Evolutionary conservation across 345 rosid species (phyloP).

Genomic region (Eucalyptus polyanthemos): DNA sequence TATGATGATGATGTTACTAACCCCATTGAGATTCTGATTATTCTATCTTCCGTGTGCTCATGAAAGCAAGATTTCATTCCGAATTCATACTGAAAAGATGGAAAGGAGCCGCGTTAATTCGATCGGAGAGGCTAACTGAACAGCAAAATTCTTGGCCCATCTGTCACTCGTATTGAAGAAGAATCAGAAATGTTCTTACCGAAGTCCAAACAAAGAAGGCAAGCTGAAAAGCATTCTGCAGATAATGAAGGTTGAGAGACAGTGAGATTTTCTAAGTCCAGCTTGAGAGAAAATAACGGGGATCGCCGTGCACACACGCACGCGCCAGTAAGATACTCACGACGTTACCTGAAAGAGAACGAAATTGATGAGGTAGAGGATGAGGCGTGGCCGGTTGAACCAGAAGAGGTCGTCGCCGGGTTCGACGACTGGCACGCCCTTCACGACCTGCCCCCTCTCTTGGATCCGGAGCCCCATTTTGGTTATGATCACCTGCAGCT

Average conservation of each 20-base stretch:
- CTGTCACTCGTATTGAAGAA: not conserved
- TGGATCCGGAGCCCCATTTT: constrained; percentile 64
- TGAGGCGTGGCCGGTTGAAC: constrained; percentile 69
- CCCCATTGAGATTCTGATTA: constrained; percentile 70
- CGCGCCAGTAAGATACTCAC: not conserved
- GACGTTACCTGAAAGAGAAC: constrained; percentile 73
- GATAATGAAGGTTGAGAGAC: not conserved
- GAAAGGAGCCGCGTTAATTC: not conserved
- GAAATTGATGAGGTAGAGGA: constrained; percentile 75
- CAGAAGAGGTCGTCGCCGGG: constrained; percentile 86
- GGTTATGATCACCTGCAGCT: constrained; percentile 87
- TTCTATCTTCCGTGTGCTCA: constrained; percentile 16
- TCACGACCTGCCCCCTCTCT: constrained; percentile 64
- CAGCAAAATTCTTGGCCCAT: not conserved
- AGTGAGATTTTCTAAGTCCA: not conserved
- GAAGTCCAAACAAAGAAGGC: constrained; percentile 77
- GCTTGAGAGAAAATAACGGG: not conserved
- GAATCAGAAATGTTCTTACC: constrained; percentile 22
- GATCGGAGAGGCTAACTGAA: not conserved
- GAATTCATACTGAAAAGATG: constrained; percentile 43
- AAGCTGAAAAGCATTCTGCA: constrained; percentile 84
- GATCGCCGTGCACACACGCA: not conserved
- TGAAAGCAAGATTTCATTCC: constrained; percentile 58
- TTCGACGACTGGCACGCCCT: constrained; percentile 71
- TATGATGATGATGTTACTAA: not conserved